Base-by-base conservation (phyloP, 352 stramenopile genomes). In the Phytophthora megakarya region DNA sequence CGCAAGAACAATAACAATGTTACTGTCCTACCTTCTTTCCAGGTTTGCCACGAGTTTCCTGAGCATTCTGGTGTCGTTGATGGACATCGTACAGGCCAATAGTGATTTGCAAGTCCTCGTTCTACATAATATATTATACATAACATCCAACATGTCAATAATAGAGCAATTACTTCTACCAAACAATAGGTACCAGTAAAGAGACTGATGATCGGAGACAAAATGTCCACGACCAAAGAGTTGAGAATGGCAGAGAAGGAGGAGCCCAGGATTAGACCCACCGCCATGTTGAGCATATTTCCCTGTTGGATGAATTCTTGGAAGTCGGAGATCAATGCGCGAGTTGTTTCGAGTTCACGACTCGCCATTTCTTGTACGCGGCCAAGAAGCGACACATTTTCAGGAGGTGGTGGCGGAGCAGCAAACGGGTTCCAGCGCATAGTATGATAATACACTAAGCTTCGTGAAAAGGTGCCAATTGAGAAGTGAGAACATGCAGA, bases 271-370 rank as follows among this genome's bases (percentile, higher is more conserved):
- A 90, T 89, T 23, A 90, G 68, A 51, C 81, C 81, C 33, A 90
- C 68, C 21, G 81, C 81, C 52, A 90, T 72, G 64, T 89, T 79
- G 71, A 90, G 72, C 75, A 89, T 88, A 60, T 86, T 88, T 35
- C 81, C 81, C 61, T 90, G 81, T 66, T 86, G 75, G 58, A 90
- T 84, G 37, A 90, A 90, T 38, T 88, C 76, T 44, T 88, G 75
- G 61, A 90, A 90, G 65, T 90, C 81, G 21, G 45, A 32, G 25
- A 74, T 19, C 28, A 74, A 30, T 5, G 53, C 61, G 5, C 66
- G 53, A 23, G 60, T 59, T 18, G 26, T 51, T 16, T 61, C 46
- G 22, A 73, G 23, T 16, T 73, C 50, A 8, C 28, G 58, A 33
- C 21, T 67, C n/a, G 58, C 58, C 43, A 72, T 5, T 15, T 69